These are phyloP conservation scores for Xylariaceae sp. DNA, from an alignment of 2,329 filamentous ascomycete genomes.

Conservation along the genomic window DNA sequence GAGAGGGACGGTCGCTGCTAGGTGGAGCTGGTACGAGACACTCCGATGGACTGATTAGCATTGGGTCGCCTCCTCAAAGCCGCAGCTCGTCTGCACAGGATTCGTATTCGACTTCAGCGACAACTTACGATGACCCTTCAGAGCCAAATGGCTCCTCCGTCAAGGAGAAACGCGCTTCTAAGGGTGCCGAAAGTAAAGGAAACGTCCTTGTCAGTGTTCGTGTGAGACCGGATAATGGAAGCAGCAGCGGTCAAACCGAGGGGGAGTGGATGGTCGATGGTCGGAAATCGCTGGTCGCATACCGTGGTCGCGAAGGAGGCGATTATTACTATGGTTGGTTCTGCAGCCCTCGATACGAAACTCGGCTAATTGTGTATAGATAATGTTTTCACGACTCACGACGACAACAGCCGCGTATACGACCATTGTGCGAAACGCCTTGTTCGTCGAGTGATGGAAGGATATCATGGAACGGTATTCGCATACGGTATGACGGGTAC, in stretches of 20 bases:
- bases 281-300: conserved; percentile 73
- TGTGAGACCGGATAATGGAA: conserved; percentile 76
- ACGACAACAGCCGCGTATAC: conserved; percentile 92
- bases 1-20: conserved; percentile 68
- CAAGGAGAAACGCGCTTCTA: conserved; percentile 46
- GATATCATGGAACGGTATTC: conserved; percentile 96
- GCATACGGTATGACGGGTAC: conserved; percentile 99
- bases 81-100: conserved; percentile 87
- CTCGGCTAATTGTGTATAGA: conserved; percentile 48
- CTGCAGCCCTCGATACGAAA: conserved; percentile 13
- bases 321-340: conserved; percentile 83
- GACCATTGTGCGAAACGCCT: conserved; percentile 90
- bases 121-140: conserved; percentile 75
- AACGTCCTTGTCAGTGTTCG: conserved; percentile 95
- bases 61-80: conserved; percentile 80
- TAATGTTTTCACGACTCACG: conserved; percentile 91
- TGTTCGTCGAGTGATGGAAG: conserved; percentile 96
- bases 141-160: conserved; percentile 44
- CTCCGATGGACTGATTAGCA: conserved; percentile 69
- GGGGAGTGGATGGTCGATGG: conserved; percentile 91
- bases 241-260: conserved; percentile 55
- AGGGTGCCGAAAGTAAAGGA: conserved; percentile 67
- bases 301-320: conserved; percentile 81
- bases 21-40: conserved; percentile 57
- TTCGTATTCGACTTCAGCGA: conserved; percentile 85